Evolutionary conservation across 306 rosid genomes (phyloP).

Genomic region (Fragaria iinumae): DNA sequence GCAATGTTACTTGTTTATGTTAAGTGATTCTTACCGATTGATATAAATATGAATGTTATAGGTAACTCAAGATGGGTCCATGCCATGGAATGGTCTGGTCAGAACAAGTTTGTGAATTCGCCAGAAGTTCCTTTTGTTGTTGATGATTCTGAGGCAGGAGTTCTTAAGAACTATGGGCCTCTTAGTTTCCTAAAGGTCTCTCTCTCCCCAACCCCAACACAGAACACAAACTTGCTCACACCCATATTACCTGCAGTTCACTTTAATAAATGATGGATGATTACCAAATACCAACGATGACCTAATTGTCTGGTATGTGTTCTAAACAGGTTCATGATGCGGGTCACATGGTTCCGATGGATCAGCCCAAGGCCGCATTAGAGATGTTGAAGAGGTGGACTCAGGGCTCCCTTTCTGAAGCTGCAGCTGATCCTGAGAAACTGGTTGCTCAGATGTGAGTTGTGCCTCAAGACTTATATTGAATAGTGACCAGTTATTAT

Average conservation of each 20-base stretch:
- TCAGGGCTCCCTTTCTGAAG: constrained; percentile 55
- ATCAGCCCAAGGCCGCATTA: constrained; percentile 90
- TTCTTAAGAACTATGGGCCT: constrained; percentile 74
- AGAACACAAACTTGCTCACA: neutral
- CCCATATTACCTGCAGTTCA: neutral
- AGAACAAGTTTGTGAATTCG: constrained; percentile 63
- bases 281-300: constrained; percentile 12
- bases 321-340: constrained; percentile 80
- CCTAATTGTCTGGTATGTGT: constrained; percentile 13
- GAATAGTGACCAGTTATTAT: constrained; percentile 10
- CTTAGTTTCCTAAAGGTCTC: constrained; percentile 89
- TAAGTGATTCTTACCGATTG: constrained; percentile 7
- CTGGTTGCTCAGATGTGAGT: constrained; percentile 61
- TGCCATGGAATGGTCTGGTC: constrained; percentile 97
- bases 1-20: neutral
- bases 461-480: neutral
- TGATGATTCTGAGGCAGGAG: constrained; percentile 77
- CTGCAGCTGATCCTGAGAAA: constrained; percentile 29
- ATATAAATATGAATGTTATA: constrained; percentile 34
- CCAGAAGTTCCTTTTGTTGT: constrained; percentile 72
- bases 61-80: constrained; percentile 99
- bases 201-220: constrained; percentile 18
- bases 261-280: neutral
- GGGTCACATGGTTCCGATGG: constrained; percentile 99
- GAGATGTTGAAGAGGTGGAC: constrained; percentile 95